Percentiles rank a stretch among this genome's conserved stretches.
These are phyloP conservation scores for Schoenoplectus tabernaemontani DNA, from an alignment of 202 grass and related monocot species.

Conservation along the genomic window DNA sequence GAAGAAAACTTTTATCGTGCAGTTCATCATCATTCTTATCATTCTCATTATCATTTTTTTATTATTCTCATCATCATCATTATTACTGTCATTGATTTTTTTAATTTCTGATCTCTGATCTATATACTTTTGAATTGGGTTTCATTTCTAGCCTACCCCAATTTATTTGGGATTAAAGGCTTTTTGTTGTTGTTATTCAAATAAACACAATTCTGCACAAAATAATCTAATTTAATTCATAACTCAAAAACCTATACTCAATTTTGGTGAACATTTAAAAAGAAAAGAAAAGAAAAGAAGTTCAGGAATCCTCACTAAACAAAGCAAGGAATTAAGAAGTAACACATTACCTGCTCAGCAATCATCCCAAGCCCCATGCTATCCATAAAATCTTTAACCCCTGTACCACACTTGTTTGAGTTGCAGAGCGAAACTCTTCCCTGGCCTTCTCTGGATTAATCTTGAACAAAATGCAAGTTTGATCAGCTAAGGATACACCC, in stretches of 20 bases:
- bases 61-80: too few species aligned
- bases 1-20: background rate
- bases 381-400: constrained; percentile 97
- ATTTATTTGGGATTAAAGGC: too few species aligned
- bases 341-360: constrained; percentile 53
- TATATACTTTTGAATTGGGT: too few species aligned
- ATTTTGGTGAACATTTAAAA: background rate
- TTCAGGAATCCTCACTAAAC: background rate
- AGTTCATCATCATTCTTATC: too few species aligned
- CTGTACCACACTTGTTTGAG: constrained; percentile 62
- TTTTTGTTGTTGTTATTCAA: too few species aligned
- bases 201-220: background rate
- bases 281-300: background rate
- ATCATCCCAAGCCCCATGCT: constrained; percentile 88
- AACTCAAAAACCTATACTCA: background rate
- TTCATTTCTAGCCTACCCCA: too few species aligned
- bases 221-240: background rate
- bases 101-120: too few species aligned
- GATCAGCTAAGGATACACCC: background rate
- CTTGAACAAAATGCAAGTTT: constrained; percentile 27
- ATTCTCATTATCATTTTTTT: too few species aligned
- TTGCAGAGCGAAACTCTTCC: constrained; percentile 67
- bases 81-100: too few species aligned
- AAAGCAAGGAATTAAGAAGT: constrained; percentile 1
- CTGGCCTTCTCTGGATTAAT: constrained; percentile 91